phyloP scores from a whole-genome alignment of 257 asterid species.

The Oldenlandia corymbosa region DNA sequence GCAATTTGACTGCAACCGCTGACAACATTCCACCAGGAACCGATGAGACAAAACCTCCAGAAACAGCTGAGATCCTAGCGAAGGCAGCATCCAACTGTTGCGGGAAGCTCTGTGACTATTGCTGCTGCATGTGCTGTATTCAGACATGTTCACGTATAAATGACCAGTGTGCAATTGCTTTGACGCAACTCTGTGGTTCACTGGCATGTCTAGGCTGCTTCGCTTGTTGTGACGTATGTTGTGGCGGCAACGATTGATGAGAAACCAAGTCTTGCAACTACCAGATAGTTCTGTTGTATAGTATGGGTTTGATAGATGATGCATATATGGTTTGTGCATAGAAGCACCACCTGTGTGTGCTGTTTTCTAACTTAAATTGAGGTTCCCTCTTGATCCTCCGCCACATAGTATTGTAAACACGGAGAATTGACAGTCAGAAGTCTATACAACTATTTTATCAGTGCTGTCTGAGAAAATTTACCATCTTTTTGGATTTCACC shows the following conservation, averaged over 20 bases:
- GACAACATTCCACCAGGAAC: constrained; percentile 64
- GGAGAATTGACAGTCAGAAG: too few relatives aligned
- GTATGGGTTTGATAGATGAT: constrained; percentile 1
- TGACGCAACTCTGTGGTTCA: constrained; percentile 61
- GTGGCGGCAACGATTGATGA: constrained; percentile 40
- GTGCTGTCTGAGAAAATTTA: too few relatives aligned
- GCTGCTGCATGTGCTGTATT: constrained; percentile 88
- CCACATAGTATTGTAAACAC: too few relatives aligned
- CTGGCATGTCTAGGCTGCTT: constrained; percentile 76
- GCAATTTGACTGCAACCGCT: constrained; percentile 56
- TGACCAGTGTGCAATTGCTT: constrained; percentile 58
- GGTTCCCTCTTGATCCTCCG: too few relatives aligned
- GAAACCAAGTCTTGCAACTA: not conserved
- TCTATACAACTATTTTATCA: too few relatives aligned
- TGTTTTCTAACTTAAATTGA: too few relatives aligned
- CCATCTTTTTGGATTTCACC: too few relatives aligned
- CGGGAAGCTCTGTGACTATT: constrained; percentile 46
- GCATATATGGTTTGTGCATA: too few relatives aligned
- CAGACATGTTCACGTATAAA: constrained; percentile 51
- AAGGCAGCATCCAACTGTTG: constrained; percentile 67
- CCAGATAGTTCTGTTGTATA: not conserved
- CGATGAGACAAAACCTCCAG: constrained; percentile 28
- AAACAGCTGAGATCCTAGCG: constrained; percentile 52
- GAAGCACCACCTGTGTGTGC: too few relatives aligned
- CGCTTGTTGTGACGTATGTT: constrained; percentile 52